A percentile compares a stretch with the other conserved stretches of the same genome.
Evolutionary conservation across 306 rosid species (phyloP).

Genomic region (Quercus parvula): DNA sequence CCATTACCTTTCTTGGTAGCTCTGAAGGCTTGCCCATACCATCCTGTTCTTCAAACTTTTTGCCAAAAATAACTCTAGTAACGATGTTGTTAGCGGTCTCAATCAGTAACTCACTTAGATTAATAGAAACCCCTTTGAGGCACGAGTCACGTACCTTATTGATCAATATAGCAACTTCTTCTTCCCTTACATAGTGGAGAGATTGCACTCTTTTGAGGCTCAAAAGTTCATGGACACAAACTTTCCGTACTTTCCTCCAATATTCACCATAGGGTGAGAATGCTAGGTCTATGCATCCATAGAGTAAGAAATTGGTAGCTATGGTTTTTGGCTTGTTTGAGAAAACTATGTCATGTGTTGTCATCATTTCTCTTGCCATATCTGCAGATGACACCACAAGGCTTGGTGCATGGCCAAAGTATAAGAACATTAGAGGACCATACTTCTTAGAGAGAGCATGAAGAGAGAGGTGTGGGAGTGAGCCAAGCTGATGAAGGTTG

Average conservation of each 20-base stretch:
- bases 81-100: neutral
- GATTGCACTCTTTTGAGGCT: constrained; percentile 9
- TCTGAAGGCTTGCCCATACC: neutral
- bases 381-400: constrained; percentile 32
- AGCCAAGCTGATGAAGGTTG: constrained; percentile 28
- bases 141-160: neutral
- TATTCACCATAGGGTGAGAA: constrained; percentile 21
- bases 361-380: constrained; percentile 19
- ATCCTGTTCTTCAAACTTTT: neutral
- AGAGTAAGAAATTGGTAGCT: neutral
- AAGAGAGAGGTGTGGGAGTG: constrained; percentile 20
- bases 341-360: constrained; percentile 22
- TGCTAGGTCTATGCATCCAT: constrained; percentile 12
- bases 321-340: constrained; percentile 18
- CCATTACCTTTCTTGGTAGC: neutral
- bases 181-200: constrained; percentile 3
- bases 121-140: neutral
- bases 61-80: constrained; percentile 3
- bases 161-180: neutral
- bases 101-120: neutral
- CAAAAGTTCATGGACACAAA: constrained; percentile 11
- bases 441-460: neutral
- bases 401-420: constrained; percentile 8
- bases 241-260: constrained; percentile 6
- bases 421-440: constrained; percentile 11